Evolutionary conservation across 208 protist species (phyloP).

Genomic region (Leishmania aethiopica): DNA sequence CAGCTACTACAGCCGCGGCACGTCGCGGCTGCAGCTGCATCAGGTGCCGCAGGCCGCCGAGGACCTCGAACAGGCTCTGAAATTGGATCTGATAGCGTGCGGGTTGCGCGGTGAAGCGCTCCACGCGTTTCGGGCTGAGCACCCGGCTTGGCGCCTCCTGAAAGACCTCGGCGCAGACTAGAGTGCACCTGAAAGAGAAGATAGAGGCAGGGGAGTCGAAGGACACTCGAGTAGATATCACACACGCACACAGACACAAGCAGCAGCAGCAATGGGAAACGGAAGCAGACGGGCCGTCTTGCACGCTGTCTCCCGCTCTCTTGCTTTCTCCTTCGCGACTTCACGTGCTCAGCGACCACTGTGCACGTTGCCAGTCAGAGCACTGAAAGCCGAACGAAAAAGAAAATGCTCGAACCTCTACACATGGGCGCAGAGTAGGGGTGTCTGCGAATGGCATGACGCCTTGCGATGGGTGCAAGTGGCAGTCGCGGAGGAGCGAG

Average conservation of each 20-base stretch:
- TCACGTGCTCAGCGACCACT: not conserved
- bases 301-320: not conserved
- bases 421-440: not conserved
- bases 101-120: conserved; percentile 22
- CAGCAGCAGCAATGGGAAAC: not conserved
- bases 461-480: not conserved
- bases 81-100: conserved; percentile 21
- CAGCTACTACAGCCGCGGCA: conserved; percentile 88
- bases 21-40: conserved; percentile 38
- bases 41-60: conserved; percentile 23
- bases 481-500: not conserved
- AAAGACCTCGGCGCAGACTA: conserved; percentile 8
- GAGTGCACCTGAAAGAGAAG: not conserved
- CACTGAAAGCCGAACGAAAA: not conserved
- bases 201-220: not conserved
- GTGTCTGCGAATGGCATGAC: not conserved
- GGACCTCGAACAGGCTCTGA: conserved; percentile 30
- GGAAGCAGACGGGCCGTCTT: not conserved
- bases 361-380: not conserved
- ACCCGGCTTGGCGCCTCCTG: conserved; percentile 23
- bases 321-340: not conserved
- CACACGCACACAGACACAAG: not conserved
- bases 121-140: conserved; percentile 20
- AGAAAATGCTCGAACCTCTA: not conserved
- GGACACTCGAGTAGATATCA: not conserved